Base-by-base conservation (phyloP, 108 stramenopile species). In the Mediolabrus comicus region DNA sequence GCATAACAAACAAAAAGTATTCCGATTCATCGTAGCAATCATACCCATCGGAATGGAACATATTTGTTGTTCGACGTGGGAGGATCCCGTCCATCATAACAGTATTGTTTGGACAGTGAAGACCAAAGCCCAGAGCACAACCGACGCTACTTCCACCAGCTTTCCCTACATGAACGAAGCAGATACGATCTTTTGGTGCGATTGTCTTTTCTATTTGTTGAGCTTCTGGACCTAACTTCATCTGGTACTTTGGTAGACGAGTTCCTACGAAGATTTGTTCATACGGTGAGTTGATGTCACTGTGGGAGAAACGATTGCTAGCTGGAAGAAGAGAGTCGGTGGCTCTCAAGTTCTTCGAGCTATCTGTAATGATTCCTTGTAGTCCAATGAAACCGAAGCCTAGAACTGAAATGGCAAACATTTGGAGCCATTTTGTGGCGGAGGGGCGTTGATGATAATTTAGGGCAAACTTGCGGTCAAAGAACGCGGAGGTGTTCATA, bases 81-180 rank as follows among this genome's bases (percentile, higher is more conserved):
- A 79, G 51, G 26, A 72, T 19, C 5, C 70, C 65, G 33, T 58
- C 49, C 17, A 51, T 61, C 61, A 62, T 62, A 41, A 65, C 59
- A 49, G 53, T 63, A 1, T 53, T 10, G 25, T 30, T 27, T 17
- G 62, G 2, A 32, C 76, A 77, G 69, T 77, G 76, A 8, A 77
- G 58, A 16, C 62, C 57, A 34, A 77, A 77, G 25, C 76, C 76
- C 0, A 77, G 64, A 22, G 61, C 53, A 57, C 76, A 77, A 33
- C 76, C 69, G 60, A 53, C 60, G 10, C 69, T 69, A 11, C 69
- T 70, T 3, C 76, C 76, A n/a, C 76, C 76, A 25, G 76, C 63
- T 52, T 77, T 77, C 1, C 76, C 76, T 11, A 77, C 76, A 43
- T 77, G 76, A 16, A 65, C 69, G n/a, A 77, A 70, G 32, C 76